These are phyloP conservation scores for Mrakia hoshinonis DNA, from an alignment of 768 basidiomycete genomes.

Conservation along the genomic window DNA sequence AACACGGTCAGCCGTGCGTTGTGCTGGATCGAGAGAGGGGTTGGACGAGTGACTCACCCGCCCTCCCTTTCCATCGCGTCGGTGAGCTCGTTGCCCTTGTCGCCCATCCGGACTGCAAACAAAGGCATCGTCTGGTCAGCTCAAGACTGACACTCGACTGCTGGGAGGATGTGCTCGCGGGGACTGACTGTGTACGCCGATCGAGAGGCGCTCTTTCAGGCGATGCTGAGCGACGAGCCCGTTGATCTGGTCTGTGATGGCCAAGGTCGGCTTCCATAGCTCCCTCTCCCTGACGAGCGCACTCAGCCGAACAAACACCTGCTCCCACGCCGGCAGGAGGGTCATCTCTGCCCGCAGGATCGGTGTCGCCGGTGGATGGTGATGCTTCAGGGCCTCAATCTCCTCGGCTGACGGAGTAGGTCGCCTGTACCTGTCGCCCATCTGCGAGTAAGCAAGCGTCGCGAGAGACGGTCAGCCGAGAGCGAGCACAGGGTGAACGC, in stretches of 20 bases:
- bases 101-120: not conserved
- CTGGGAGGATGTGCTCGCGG: too few relatives aligned
- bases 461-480: too few relatives aligned
- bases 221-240: not conserved
- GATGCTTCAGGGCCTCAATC: not conserved
- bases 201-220: not conserved
- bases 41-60: not conserved
- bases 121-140: not conserved
- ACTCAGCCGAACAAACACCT: not conserved
- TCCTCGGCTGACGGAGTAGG: not conserved
- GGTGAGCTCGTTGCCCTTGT: not conserved
- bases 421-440: not conserved
- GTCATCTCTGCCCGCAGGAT: not conserved
- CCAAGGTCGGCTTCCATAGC: not conserved
- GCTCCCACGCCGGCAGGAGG: not conserved
- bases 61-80: not conserved
- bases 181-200: conserved; percentile 1
- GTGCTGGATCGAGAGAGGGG: too few relatives aligned
- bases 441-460: too few relatives aligned
- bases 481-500: too few relatives aligned
- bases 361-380: not conserved
- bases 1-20: too few relatives aligned
- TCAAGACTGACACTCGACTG: not conserved
- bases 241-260: not conserved
- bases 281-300: not conserved